Conservation (phyloP, 78 protist genomes). For the Capsaspora owczarzaki region DNA sequence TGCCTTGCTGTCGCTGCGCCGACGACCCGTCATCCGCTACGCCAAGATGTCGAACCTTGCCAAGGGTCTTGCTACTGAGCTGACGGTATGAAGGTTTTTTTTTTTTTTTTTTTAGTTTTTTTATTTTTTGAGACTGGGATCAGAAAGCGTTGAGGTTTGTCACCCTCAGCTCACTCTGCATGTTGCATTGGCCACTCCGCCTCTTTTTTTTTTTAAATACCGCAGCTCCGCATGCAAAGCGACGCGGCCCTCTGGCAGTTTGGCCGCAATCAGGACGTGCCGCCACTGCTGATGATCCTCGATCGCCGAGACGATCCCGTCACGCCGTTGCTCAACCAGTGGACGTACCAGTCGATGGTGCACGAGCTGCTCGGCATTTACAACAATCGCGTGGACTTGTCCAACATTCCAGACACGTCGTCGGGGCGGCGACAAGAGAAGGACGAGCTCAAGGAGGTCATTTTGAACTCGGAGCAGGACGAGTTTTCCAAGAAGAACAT, state of each 20-base stretch:
- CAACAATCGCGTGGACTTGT: slow-evolving; percentile 64
- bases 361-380: slow-evolving; percentile 81
- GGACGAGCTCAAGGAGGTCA: slow-evolving; percentile 37
- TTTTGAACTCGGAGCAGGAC: slow-evolving; percentile 64
- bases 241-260: too few species aligned
- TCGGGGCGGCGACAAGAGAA: not conserved
- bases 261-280: slow-evolving; percentile 34
- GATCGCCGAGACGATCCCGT: slow-evolving; percentile 92
- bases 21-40: slow-evolving; percentile 37
- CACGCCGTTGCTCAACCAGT: slow-evolving; percentile 90
- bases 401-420: not conserved
- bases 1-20: slow-evolving; percentile 32
- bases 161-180: too few species aligned
- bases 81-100: too few species aligned
- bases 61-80: slow-evolving; percentile 27
- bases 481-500: slow-evolving; percentile 58
- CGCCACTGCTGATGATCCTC: slow-evolving; percentile 60
- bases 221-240: too few species aligned
- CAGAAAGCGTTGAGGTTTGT: too few species aligned
- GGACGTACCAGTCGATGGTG: slow-evolving; percentile 94
- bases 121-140: too few species aligned
- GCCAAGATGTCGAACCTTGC: not conserved
- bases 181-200: too few species aligned
- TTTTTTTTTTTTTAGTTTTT: too few species aligned
- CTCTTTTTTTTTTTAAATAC: too few species aligned